Percentiles rank a stretch among this genome's conserved stretches.
Conservation (phyloP, 2,329 filamentous ascomycete species). For the Cordyceps farinosa region DNA sequence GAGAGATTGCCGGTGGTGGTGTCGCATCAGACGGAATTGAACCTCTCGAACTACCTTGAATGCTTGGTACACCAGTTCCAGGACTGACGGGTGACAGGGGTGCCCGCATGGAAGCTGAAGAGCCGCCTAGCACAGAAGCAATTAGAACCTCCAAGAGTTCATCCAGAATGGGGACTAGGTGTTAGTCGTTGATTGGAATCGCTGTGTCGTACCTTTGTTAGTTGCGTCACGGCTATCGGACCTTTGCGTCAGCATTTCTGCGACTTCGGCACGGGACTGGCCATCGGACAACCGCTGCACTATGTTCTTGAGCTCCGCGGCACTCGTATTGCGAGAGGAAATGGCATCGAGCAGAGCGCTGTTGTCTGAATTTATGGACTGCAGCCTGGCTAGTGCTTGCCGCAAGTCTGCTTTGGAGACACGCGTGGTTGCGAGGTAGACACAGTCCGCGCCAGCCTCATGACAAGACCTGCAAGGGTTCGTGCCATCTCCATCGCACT, state of each 20-base stretch:
- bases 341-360: not conserved
- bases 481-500: slow-evolving; percentile 12
- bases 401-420: slow-evolving; percentile 13
- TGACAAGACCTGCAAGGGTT: slow-evolving; percentile 3
- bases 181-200: no score
- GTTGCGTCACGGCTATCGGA: not conserved
- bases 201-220: not conserved
- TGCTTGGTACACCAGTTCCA: not conserved
- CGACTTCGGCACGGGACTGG: slow-evolving; percentile 8
- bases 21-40: not conserved
- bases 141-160: not conserved
- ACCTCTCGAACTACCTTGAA: not conserved
- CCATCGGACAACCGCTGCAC: slow-evolving; percentile 1
- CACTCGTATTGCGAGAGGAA: not conserved
- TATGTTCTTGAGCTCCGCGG: not conserved
- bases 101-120: not conserved
- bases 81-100: not conserved
- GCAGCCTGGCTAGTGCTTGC: not conserved
- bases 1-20: not conserved
- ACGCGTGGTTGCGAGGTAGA: not conserved
- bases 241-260: not conserved
- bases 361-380: not conserved
- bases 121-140: not conserved
- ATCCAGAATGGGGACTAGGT: not conserved
- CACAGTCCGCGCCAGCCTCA: slow-evolving; percentile 3